Conservation (phyloP, 1,139 yeast genomes). For the Hansenula anomala region DNA sequence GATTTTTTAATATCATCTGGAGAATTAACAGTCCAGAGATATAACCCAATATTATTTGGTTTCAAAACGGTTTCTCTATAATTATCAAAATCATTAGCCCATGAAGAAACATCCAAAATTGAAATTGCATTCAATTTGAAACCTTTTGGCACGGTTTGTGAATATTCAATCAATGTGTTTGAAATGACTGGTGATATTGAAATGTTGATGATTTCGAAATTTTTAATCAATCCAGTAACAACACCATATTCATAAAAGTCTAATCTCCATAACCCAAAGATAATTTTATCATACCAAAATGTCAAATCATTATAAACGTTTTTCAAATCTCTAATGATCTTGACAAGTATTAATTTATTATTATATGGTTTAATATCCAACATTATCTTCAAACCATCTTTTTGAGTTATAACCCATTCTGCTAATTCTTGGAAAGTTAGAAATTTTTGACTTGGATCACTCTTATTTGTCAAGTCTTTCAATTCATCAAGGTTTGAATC, state of each 20-base stretch:
- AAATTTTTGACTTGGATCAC: slow-evolving; percentile 50
- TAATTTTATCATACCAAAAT: slow-evolving; percentile 66
- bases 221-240: slow-evolving; percentile 32
- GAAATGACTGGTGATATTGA: slow-evolving; percentile 40
- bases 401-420: slow-evolving; percentile 48
- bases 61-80: slow-evolving; percentile 31
- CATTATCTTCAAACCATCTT: slow-evolving; percentile 40
- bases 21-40: slow-evolving; percentile 79
- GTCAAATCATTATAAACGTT: slow-evolving; percentile 42
- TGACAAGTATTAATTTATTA: slow-evolving; percentile 50
- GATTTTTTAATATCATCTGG: slow-evolving; percentile 12
- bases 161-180: slow-evolving; percentile 26
- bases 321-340: slow-evolving; percentile 46
- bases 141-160: slow-evolving; percentile 29
- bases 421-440: slow-evolving; percentile 59
- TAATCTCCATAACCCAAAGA: slow-evolving; percentile 80
- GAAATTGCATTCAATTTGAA: slow-evolving; percentile 39
- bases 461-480: slow-evolving; percentile 47
- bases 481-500: slow-evolving; percentile 38
- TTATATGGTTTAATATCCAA: slow-evolving; percentile 78
- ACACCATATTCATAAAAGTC: slow-evolving; percentile 55
- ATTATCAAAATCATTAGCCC: slow-evolving; percentile 35
- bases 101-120: slow-evolving; percentile 34
- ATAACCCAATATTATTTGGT: slow-evolving; percentile 46
- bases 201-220: slow-evolving; percentile 47